Percentiles rank a stretch among this genome's conserved stretches.
phyloP scores from a whole-genome alignment of 1,284 basidiomycete species.

The Boletus sp. region DNA sequence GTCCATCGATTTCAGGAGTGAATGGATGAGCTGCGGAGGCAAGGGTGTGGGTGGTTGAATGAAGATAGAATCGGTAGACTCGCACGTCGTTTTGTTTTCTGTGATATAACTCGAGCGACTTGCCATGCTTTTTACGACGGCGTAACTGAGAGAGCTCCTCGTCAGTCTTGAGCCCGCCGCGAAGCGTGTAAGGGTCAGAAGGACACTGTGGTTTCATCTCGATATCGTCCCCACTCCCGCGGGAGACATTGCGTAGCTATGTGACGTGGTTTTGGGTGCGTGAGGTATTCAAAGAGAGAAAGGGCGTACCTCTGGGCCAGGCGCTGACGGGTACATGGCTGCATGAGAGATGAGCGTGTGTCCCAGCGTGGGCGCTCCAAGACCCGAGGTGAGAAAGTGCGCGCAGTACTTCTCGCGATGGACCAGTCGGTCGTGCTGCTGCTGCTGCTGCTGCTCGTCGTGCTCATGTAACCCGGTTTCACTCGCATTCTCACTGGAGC shows the following conservation, averaged over 20 bases:
- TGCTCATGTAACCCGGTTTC: slow-evolving; percentile 41
- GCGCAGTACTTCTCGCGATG: slow-evolving; percentile 4
- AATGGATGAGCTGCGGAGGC: slow-evolving; percentile 63
- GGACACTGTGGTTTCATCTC: slow-evolving; percentile 37
- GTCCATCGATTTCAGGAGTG: slow-evolving; percentile 85
- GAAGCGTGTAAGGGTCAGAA: slow-evolving; percentile 60
- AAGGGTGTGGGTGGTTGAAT: slow-evolving; percentile 8
- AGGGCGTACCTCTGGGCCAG: slow-evolving; percentile 12
- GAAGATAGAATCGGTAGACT: slow-evolving; percentile 18
- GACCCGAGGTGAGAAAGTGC: background rate
- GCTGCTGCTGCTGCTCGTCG: slow-evolving; percentile 35
- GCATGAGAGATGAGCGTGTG: background rate
- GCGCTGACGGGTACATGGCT: slow-evolving; percentile 3
- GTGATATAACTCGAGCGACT: slow-evolving; percentile 69
- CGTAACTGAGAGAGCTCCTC: slow-evolving; percentile 59
- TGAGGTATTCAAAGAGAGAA: background rate
- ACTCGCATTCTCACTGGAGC: background rate
- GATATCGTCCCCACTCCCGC: slow-evolving; percentile 36
- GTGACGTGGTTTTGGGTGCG: background rate
- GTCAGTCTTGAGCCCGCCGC: slow-evolving; percentile 53
- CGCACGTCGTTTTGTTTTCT: slow-evolving; percentile 75
- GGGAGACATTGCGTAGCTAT: slow-evolving; percentile 35
- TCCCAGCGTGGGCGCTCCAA: background rate
- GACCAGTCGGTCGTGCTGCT: slow-evolving; percentile 26
- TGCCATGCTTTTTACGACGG: slow-evolving; percentile 52